phyloP scores from a whole-genome alignment of 2,329 filamentous ascomycete species.

The Aspergillus sp. region DNA sequence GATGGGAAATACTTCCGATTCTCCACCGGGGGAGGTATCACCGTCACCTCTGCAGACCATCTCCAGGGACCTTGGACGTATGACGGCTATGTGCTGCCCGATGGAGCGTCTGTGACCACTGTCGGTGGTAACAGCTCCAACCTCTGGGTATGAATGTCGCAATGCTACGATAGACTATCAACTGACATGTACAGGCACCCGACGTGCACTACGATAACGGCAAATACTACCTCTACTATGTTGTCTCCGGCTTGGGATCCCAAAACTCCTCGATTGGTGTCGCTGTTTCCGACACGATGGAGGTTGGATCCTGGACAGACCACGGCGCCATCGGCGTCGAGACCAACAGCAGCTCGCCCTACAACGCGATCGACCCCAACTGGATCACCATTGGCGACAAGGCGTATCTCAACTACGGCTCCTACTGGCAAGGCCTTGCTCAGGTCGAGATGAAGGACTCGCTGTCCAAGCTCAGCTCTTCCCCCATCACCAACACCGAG shows the following conservation, averaged over 20 bases:
- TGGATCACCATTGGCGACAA: slow-evolving; percentile 39
- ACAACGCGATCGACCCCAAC: slow-evolving; percentile 60
- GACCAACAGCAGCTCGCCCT: slow-evolving; percentile 39
- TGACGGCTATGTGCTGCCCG: slow-evolving; percentile 42
- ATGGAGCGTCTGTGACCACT: slow-evolving; percentile 40
- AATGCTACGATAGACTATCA: too few species aligned
- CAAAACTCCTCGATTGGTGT: slow-evolving; percentile 60
- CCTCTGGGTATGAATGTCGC: slow-evolving; percentile 41
- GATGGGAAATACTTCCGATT: slow-evolving; percentile 52
- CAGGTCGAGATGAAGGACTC: slow-evolving; percentile 47
- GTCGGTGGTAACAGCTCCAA: slow-evolving; percentile 40
- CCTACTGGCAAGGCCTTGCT: slow-evolving; percentile 64
- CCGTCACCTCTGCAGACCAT: slow-evolving; percentile 44
- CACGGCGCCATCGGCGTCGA: slow-evolving; percentile 26
- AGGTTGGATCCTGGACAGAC: slow-evolving; percentile 28
- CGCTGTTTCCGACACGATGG: slow-evolving; percentile 45
- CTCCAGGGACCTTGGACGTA: slow-evolving; percentile 50
- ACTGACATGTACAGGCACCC: slow-evolving; percentile 48
- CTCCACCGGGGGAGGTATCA: slow-evolving; percentile 47
- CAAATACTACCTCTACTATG: slow-evolving; percentile 63
- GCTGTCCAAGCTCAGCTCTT: slow-evolving; percentile 24
- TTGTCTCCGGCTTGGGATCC: slow-evolving; percentile 58
- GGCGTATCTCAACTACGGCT: slow-evolving; percentile 59
- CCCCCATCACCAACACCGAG: slow-evolving; percentile 49
- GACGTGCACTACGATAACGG: slow-evolving; percentile 56